A percentile compares a stretch with the other conserved stretches of the same genome.
Evolutionary conservation across 805 yeast genomes (phyloP).

Genomic region (Ogataea naganishii): DNA sequence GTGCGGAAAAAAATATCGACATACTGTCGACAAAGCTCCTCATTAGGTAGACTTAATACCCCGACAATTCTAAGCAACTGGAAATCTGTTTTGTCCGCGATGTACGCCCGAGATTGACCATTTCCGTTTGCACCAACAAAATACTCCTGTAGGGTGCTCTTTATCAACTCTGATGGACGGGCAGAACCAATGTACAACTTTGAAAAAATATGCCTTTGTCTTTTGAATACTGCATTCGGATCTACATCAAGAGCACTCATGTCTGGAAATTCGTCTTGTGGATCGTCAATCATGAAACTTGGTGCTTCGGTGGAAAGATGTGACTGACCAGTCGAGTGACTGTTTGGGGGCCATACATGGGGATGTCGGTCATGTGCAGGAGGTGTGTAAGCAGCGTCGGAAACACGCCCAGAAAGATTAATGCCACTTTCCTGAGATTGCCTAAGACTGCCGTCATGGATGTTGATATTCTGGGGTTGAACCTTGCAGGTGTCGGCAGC

Average conservation of each 20-base stretch:
- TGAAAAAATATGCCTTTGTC: slow-evolving; percentile 9
- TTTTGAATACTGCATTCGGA: slow-evolving; percentile 11
- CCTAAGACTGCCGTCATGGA: neutral
- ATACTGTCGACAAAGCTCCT: slow-evolving; percentile 48
- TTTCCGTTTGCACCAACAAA: slow-evolving; percentile 4
- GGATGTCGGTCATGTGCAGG: no score
- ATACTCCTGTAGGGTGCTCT: slow-evolving; percentile 19
- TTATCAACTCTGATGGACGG: slow-evolving; percentile 21
- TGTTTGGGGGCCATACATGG: no score
- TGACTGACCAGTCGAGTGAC: no score
- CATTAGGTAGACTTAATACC: slow-evolving; percentile 60
- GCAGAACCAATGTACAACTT: slow-evolving; percentile 26
- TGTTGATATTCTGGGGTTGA: no score
- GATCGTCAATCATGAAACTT: no score
- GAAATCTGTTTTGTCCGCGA: slow-evolving; percentile 11
- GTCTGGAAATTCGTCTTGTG: slow-evolving; percentile 13
- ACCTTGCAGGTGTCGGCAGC: slow-evolving; percentile 6
- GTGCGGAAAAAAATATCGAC: slow-evolving; percentile 53
- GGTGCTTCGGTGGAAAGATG: no score
- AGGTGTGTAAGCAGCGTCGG: no score
- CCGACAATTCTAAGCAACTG: slow-evolving; percentile 48
- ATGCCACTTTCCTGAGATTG: no score
- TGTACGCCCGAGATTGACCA: slow-evolving; percentile 5
- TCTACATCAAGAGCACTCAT: slow-evolving; percentile 14
- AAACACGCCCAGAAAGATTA: no score